phyloP scores from a whole-genome alignment of 148 eudicot genomes.

The Amaranthus hypochondriacus region DNA sequence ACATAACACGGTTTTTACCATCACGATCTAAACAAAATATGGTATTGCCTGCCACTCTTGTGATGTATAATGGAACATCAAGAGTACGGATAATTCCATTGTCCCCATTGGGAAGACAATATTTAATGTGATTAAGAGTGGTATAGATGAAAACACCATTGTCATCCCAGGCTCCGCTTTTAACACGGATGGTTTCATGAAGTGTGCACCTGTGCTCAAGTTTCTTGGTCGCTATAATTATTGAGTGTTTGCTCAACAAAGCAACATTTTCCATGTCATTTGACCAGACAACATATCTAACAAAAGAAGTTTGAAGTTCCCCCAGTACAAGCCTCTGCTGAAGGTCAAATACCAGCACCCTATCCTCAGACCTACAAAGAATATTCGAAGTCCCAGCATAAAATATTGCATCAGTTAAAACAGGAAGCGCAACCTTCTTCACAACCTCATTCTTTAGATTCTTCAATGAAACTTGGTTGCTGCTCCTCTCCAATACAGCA shows the following conservation, averaged over 20 bases:
- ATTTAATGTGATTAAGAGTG: conserved; percentile 83
- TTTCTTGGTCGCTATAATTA: conserved; percentile 75
- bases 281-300: conserved; percentile 90
- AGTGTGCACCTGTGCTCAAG: conserved; percentile 95
- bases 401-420: conserved; percentile 73
- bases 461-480: conserved; percentile 73
- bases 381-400: conserved; percentile 92
- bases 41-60: conserved; percentile 69
- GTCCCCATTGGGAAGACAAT: conserved; percentile 92
- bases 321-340: conserved; percentile 87
- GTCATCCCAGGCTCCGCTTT: conserved; percentile 98
- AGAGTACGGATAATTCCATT: conserved; percentile 89
- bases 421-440: conserved; percentile 72
- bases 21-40: conserved; percentile 88
- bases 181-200: conserved; percentile 94
- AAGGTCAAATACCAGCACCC: conserved; percentile 78
- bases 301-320: conserved; percentile 75
- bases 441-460: conserved; percentile 79
- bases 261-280: conserved; percentile 94
- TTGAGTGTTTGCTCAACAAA: conserved; percentile 83
- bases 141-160: conserved; percentile 90
- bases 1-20: conserved; percentile 70
- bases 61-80: conserved; percentile 78
- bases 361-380: conserved; percentile 92
- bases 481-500: conserved; percentile 89